phyloP scores from a whole-genome alignment of 2,329 filamentous ascomycete genomes.

The Magnaporthales sp. region DNA sequence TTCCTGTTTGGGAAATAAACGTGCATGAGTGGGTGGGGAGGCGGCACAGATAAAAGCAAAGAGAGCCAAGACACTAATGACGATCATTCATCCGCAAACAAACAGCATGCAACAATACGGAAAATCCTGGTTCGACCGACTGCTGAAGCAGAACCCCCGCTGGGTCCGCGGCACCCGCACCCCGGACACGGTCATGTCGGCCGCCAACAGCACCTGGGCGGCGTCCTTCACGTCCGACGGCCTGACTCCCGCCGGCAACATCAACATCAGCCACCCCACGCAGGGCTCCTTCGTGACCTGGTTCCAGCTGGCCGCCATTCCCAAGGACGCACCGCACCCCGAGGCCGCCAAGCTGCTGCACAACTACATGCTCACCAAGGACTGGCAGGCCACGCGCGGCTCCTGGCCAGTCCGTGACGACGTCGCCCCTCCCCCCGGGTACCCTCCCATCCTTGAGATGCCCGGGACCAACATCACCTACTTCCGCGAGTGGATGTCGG shows the following conservation, averaged over 20 bases:
- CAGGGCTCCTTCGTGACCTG: conserved; percentile 35
- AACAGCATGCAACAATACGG: conserved; percentile 31
- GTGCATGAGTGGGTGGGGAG: too few species aligned
- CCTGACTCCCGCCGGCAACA: conserved; percentile 9
- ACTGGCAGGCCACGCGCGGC: conserved; percentile 22
- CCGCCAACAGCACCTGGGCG: conserved; percentile 16
- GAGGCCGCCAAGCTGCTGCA: conserved; percentile 42
- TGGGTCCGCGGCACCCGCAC: conserved; percentile 45
- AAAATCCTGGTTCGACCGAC: conserved; percentile 33
- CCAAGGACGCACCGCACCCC: conserved; percentile 37
- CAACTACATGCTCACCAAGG: conserved; percentile 33
- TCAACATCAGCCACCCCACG: conserved; percentile 22
- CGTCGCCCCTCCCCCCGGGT: conserved; percentile 18
- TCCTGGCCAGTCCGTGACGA: conserved; percentile 26
- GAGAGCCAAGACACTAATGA: neutral
- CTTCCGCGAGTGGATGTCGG: conserved; percentile 31
- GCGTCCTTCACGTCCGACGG: conserved; percentile 24
- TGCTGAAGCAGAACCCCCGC: conserved; percentile 37
- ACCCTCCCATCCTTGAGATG: conserved; percentile 20
- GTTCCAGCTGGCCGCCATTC: conserved; percentile 38
- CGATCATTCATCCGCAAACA: too few species aligned
- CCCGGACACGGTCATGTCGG: conserved; percentile 24
- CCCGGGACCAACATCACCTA: conserved; percentile 24
- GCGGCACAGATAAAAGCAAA: neutral
- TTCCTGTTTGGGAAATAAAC: neutral